Base-by-base conservation (phyloP, 257 asterid species). In the Rauvolfia tetraphylla region DNA sequence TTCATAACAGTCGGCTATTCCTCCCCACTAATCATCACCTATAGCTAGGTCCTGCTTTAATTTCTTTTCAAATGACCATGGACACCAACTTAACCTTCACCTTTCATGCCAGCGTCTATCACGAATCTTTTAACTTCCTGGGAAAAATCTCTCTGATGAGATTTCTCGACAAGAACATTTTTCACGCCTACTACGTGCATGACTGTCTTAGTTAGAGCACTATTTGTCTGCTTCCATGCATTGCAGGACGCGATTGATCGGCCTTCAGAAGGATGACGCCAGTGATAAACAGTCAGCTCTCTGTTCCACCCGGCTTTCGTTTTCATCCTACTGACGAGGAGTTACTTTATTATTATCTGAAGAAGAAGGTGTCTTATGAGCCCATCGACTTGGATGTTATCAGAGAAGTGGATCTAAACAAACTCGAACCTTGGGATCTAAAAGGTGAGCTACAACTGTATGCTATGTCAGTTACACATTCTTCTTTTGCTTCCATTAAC, bases 391-490 rank as follows among this genome's bases (percentile, higher is more conserved):
- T 89, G 44, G 96, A 92, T 73, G 95, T 92, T 69, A 89, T 92
- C 34, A 72, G 90, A 76, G 96, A 92, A 79, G 90, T 92, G 17
- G 96, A 92, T 88, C 93, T 92, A 88, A 92, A 92, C 90, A 92
- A 89, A 80, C 96, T 92, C 51, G 97, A 92, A 84, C 97, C 97
- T 6, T 92, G 97, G 97, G 96, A 92, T 78, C 95, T 92, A 84
- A 92, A 89, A 89, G 96, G 97, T 89, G 49, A 67, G 44, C 44
- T 8, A 41, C 8, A n/a, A n/a, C n/a, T n/a, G n/a, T n/a, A n/a
- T n/a, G n/a, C n/a, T n/a, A n/a, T n/a, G n/a, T n/a, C n/a, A n/a
- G n/a, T n/a, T n/a, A n/a, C n/a, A n/a, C n/a, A n/a, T n/a, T n/a
- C n/a, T n/a, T n/a, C n/a, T n/a, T n/a, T n/a, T n/a, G n/a, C n/a